Conservation (phyloP, 345 rosid species). For the Bretschneidera sinensis region DNA sequence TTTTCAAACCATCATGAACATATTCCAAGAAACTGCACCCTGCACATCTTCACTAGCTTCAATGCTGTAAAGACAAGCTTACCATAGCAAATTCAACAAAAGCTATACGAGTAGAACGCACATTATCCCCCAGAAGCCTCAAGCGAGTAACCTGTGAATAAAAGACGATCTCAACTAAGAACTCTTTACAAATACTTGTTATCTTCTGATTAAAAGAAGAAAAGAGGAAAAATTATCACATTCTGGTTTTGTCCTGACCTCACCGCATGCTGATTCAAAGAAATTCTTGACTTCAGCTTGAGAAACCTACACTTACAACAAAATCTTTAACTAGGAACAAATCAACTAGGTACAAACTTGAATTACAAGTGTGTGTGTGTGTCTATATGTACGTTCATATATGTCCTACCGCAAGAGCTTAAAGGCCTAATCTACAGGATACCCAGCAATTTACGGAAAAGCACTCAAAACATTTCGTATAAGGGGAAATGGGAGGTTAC, state of each 20-base stretch:
- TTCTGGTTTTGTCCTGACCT: conserved; percentile 43
- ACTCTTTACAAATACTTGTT: too few relatives aligned
- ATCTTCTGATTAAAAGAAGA: not conserved
- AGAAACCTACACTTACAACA: conserved; percentile 44
- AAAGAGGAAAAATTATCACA: not conserved
- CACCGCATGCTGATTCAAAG: conserved; percentile 80
- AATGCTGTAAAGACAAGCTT: too few relatives aligned
- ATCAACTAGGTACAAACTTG: not conserved
- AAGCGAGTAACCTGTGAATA: conserved; percentile 64
- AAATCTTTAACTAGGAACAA: conserved; percentile 3
- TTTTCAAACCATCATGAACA: conserved; percentile 10
- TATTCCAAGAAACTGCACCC: not conserved
- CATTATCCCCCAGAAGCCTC: conserved; percentile 79
- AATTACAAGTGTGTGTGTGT: not conserved
- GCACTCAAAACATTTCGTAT: not conserved
- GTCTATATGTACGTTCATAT: too few relatives aligned
- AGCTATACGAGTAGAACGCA: conserved; percentile 84
- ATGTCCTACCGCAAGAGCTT: not conserved
- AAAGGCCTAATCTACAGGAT: not conserved
- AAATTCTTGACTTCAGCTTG: conserved; percentile 75
- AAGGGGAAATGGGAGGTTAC: conserved; percentile 26
- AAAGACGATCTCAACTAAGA: conserved; percentile 7
- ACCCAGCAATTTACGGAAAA: not conserved
- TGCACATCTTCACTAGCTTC: not conserved
- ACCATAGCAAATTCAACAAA: conserved; percentile 88